These are phyloP conservation scores for Tricholoma hemisulphureum DNA, from an alignment of 768 basidiomycete species.

Conservation along the genomic window DNA sequence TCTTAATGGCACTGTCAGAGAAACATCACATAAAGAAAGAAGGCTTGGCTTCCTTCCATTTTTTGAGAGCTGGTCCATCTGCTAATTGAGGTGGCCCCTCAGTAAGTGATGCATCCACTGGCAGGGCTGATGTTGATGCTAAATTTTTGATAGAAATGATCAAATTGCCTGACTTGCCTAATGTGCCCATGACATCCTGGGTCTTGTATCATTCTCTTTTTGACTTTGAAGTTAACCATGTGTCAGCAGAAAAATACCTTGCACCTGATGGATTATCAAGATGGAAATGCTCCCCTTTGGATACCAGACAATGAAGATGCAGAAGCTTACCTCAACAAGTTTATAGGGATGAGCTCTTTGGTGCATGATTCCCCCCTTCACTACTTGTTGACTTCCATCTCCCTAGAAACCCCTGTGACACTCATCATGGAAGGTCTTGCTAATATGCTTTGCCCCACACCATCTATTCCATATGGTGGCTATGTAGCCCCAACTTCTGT, in stretches of 20 bases:
- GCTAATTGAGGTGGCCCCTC: neutral
- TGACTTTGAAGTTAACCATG: conserved; percentile 34
- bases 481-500: neutral
- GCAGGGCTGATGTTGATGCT: conserved; percentile 1
- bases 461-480: neutral
- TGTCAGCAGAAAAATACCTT: too few species aligned
- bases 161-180: conserved; percentile 34
- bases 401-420: neutral
- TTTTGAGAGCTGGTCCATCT: too few species aligned
- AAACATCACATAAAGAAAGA: too few species aligned
- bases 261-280: conserved; percentile 39
- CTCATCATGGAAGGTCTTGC: neutral
- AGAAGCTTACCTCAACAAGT: conserved; percentile 28
- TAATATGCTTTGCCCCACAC: neutral
- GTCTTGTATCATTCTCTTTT: conserved; percentile 34
- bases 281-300: conserved; percentile 1
- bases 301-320: conserved; percentile 22
- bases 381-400: neutral
- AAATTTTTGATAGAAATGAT: conserved; percentile 38
- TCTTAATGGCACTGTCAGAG: too few species aligned
- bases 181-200: conserved; percentile 37
- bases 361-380: neutral
- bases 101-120: neutral
- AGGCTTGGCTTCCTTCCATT: too few species aligned
- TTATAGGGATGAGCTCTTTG: neutral